Base-by-base conservation (phyloP, 805 yeast species). In the Candida nemodendra region DNA sequence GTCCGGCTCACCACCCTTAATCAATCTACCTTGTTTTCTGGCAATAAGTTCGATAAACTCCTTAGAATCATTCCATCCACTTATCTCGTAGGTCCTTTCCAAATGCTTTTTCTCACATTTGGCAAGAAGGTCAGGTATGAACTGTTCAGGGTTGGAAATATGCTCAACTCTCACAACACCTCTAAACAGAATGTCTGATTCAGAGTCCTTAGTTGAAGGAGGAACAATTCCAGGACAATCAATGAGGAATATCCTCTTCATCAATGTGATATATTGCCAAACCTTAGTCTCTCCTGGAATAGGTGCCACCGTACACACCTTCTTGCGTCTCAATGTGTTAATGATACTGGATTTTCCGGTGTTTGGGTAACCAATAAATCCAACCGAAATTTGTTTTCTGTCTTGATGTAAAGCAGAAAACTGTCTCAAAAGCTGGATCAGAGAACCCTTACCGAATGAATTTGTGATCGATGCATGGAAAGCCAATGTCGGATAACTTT, bases 151-250 rank as follows among this genome's bases (percentile, higher is more conserved):
- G 56, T 86, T 72, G 0, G 95, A 78, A 32, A 93, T 98, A 58
- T 91, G 95, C 62, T 91, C 99, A n/a, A 91, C 96, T 69, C 99
- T 84, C 2, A 91, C 99, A 14, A 93, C 99, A 60, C 99, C 99
- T 64, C 96, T 79, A 66, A 91, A 86, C 49, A 91, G 64, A 54
- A 91, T 88, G 63, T 91, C 98, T 18, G 95, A 80, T 60, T 88
- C 95, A 1, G 91, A 66, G 61, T 93, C 99, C 55, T 81, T 88
- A 19, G 80, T 61, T 13, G 95, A 84, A 18, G 99, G 99, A 8
- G 99, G 99, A 15, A 91, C 99, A 58, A 91, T 91, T 66, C 99
- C 99, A 2, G 99, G 99, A 72, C 99, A 93, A 67, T 91, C 99
- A 56, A 91, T 93, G 54, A 91, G 70, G 66, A 90, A 91, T 36